A percentile compares a stretch with the other conserved stretches of the same genome.
Evolutionary conservation across 2,329 filamentous ascomycete genomes (phyloP).

Genomic region (Neofusicoccum laricinum): DNA sequence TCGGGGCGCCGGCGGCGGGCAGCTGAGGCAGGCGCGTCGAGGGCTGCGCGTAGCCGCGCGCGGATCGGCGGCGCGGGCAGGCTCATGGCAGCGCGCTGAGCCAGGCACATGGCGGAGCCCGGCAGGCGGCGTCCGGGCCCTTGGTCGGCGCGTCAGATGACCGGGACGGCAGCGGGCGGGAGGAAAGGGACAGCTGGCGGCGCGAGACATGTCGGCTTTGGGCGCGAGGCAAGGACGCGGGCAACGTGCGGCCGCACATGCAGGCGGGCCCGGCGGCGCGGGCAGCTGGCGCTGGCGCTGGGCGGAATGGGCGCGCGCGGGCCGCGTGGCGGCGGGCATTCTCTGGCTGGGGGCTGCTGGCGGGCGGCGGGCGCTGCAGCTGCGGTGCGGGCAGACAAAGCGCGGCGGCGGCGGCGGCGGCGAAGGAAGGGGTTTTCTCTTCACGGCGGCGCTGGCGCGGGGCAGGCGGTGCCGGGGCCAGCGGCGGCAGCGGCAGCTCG

Average conservation of each 20-base stretch:
- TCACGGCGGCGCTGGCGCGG: neutral
- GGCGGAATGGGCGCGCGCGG: conserved; percentile 1
- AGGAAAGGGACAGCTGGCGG: conserved; percentile 6
- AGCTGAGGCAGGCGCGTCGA: conserved; percentile 5
- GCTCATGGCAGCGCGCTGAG: conserved; percentile 1
- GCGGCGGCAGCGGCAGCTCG: too few relatives aligned
- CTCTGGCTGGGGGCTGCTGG: too few relatives aligned
- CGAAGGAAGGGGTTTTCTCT: neutral
- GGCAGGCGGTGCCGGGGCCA: neutral
- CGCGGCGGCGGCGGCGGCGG: too few relatives aligned
- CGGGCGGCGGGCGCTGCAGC: neutral
- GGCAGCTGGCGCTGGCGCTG: neutral
- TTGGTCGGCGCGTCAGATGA: conserved; percentile 9
- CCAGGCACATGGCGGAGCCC: conserved; percentile 13
- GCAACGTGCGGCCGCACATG: conserved; percentile 17
- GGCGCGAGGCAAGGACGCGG: conserved; percentile 11
- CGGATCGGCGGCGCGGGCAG: too few relatives aligned
- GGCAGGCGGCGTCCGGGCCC: neutral
- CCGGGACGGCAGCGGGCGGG: neutral
- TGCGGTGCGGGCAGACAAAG: conserved; percentile 7
- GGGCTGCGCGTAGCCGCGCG: neutral
- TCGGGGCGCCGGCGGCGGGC: conserved; percentile 3
- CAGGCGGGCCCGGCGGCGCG: conserved; percentile 9
- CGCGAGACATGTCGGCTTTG: neutral
- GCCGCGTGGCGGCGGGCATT: neutral